Conservation (phyloP, 768 basidiomycete species). For the Multifurca ochricompacta region DNA sequence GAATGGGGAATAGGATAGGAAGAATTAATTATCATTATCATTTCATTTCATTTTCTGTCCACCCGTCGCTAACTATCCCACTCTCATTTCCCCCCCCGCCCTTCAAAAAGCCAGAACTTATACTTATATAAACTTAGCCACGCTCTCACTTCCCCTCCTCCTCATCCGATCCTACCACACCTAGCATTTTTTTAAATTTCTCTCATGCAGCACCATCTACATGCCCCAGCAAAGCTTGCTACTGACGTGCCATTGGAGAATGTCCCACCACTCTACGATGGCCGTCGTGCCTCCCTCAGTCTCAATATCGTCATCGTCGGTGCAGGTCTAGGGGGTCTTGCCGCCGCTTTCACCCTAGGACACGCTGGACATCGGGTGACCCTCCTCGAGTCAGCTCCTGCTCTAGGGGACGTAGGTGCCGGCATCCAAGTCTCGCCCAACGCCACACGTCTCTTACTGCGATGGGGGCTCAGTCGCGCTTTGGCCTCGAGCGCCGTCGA, state of each 20-base stretch:
- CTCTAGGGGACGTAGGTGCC: conserved; percentile 35
- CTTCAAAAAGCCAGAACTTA: not conserved
- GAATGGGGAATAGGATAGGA: too few relatives aligned
- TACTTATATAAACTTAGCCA: too few relatives aligned
- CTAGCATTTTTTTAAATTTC: not conserved
- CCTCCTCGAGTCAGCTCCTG: conserved; percentile 32
- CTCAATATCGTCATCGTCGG: conserved; percentile 36
- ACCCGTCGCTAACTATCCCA: too few relatives aligned
- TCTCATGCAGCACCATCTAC: not conserved
- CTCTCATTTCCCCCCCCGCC: not conserved
- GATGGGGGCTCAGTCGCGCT: conserved; percentile 33
- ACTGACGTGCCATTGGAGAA: conserved; percentile 11
- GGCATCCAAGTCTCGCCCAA: conserved; percentile 39
- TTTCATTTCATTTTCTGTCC: too few relatives aligned
- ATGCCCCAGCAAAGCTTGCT: not conserved
- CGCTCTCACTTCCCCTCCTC: not conserved
- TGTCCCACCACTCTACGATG: conserved; percentile 24
- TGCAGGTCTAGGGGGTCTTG: conserved; percentile 36
- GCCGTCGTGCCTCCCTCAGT: conserved; percentile 27
- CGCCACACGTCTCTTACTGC: conserved; percentile 29
- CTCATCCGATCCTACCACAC: not conserved
- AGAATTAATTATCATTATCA: too few relatives aligned
- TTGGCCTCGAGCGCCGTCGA: conserved; percentile 29
- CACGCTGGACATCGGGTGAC: conserved; percentile 35
- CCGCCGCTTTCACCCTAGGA: conserved; percentile 33